A percentile compares a stretch with the other conserved stretches of the same genome.
Evolutionary conservation across 495 filamentous ascomycete genomes (phyloP).

Genomic region (Daldinia loculata): DNA sequence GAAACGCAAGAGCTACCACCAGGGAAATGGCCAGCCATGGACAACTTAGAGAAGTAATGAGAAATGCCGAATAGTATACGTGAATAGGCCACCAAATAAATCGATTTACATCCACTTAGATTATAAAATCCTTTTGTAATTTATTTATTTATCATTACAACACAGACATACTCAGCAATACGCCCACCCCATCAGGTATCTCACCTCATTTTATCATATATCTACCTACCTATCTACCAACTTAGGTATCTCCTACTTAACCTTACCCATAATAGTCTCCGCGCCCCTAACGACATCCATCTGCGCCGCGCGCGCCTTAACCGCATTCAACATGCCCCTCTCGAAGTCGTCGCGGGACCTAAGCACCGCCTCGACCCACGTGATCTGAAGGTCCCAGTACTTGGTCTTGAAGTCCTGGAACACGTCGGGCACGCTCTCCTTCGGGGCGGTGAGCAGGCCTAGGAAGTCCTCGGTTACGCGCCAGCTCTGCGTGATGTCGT

Average conservation of each 20-base stretch:
- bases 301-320: conserved; percentile 87
- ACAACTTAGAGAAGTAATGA: no score
- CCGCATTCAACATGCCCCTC: conserved; percentile 81
- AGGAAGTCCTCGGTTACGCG: conserved; percentile 83
- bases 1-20: neutral
- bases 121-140: neutral
- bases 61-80: neutral
- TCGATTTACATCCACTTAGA: neutral
- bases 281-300: conserved; percentile 77
- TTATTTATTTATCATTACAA: neutral
- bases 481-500: conserved; percentile 87
- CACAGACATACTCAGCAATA: neutral
- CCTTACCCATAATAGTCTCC: conserved; percentile 91
- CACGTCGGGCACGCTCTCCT: conserved; percentile 72
- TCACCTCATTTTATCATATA: neutral
- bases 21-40: neutral
- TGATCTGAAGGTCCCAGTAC: conserved; percentile 94
- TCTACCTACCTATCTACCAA: neutral
- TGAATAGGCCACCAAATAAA: no score
- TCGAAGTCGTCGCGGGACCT: conserved; percentile 92
- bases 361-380: conserved; percentile 95
- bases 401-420: conserved; percentile 84
- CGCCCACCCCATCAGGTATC: neutral
- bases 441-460: conserved; percentile 77
- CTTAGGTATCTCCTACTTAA: conserved; percentile 68